phyloP scores from a whole-genome alignment of 2,329 filamentous ascomycete genomes.

The Penicillium sp. region DNA sequence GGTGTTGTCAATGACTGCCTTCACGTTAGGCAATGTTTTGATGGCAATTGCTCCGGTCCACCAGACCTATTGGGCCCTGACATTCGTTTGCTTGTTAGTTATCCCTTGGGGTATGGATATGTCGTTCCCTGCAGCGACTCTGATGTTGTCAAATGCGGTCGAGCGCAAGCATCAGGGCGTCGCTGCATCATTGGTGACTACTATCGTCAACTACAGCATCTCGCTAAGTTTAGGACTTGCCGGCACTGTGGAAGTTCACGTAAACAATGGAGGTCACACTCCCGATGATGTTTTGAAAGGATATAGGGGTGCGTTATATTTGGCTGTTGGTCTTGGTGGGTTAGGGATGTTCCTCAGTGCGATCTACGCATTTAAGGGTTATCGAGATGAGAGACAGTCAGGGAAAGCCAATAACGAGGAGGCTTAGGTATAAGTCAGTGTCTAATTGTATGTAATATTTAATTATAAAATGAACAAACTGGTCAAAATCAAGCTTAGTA shows the following conservation, averaged over 20 bases:
- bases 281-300: slow-evolving; percentile 36
- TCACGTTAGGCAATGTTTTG: too few relatives aligned
- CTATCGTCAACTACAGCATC: slow-evolving; percentile 68
- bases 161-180: slow-evolving; percentile 51
- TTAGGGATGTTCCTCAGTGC: slow-evolving; percentile 28
- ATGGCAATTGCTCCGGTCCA: too few relatives aligned
- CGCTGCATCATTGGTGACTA: slow-evolving; percentile 60
- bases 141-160: slow-evolving; percentile 59
- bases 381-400: slow-evolving; percentile 1
- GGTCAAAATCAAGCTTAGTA: too few relatives aligned
- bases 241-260: slow-evolving; percentile 59
- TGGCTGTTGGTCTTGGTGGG: slow-evolving; percentile 38
- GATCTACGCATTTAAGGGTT: slow-evolving; percentile 14
- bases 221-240: slow-evolving; percentile 65
- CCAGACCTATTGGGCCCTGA: too few relatives aligned
- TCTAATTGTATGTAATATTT: too few relatives aligned
- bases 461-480: too few relatives aligned
- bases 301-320: slow-evolving; percentile 45
- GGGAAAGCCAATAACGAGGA: neutral
- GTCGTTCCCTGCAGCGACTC: slow-evolving; percentile 62
- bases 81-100: too few relatives aligned
- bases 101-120: slow-evolving; percentile 28
- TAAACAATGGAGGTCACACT: slow-evolving; percentile 42
- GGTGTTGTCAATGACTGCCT: too few relatives aligned
- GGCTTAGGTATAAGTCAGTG: neutral